Evolutionary conservation across 495 filamentous ascomycete species (phyloP), one percentile per base, ranked within the genome.

Genomic region (Annulohypoxylon maeteangense): DNA sequence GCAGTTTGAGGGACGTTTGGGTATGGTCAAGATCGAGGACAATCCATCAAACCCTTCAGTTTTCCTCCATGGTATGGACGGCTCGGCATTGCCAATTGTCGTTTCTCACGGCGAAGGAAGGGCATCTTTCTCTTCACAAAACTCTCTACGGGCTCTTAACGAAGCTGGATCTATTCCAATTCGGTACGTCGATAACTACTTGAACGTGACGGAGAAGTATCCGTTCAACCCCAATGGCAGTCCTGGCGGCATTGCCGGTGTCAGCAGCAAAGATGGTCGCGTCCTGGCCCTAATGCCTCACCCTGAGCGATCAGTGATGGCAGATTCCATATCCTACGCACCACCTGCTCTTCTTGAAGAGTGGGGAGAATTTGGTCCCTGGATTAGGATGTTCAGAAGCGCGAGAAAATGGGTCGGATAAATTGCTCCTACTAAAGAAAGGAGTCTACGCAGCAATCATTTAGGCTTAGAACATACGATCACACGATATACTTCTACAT

Each of bases 201-300:
- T 90, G 23, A 82, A 86, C 53, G 88, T 90, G 2, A 97, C 95
- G 3, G 90, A 92, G 81, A 82, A 82, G 67, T 99, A 98, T 78
- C 95, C 95, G 7, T 91, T 85, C 75, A 99, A 99, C 82, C 94
- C 95, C 14, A 98, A 98, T 78, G 95, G 95, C 31, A 94, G 91
- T 76, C 92, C 92, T 10, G 87, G 87, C 42, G 95, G 93, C 76
- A 91, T 98, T 72, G 92, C 95, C 1, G 94, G 90, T 72, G 88
- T 98, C 1, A 86, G 89, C 48, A 95, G 87, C 72, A 83, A 81
- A 56, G 90, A 98, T 76, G 95, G 95, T 1, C 88, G 95, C 67
- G 93, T 97, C 0, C 74, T 98, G 73, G 94, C 93, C 8, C 89
- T 98, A 83, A 98, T 98, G 95, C 95, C 95, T 72, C 95, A 98